These are phyloP conservation scores for Rosa rugosa DNA, from an alignment of 306 rosid genomes.

Conservation along the genomic window DNA sequence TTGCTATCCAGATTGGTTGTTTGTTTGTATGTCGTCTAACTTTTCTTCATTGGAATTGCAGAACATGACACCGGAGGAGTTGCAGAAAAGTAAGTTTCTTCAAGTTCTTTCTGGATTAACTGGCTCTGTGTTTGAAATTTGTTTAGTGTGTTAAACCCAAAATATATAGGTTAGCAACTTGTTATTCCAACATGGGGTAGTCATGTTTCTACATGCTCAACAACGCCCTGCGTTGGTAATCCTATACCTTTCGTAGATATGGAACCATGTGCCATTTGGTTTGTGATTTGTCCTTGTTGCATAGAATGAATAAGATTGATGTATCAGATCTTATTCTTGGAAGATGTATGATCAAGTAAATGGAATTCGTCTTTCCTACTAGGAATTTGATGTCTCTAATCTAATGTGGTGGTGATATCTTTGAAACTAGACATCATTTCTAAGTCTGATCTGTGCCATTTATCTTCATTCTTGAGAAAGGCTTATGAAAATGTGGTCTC, in stretches of 20 bases:
- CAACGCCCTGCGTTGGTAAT: neutral
- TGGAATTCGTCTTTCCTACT: conserved; percentile 12
- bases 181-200: neutral
- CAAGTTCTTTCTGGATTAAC: conserved; percentile 2
- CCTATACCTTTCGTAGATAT: neutral
- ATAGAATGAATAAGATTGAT: neutral
- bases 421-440: neutral
- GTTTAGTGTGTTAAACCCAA: conserved; percentile 4
- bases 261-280: neutral
- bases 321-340: neutral
- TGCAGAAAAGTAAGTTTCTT: conserved; percentile 68
- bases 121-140: conserved; percentile 7
- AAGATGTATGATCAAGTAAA: neutral
- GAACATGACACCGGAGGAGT: conserved; percentile 81
- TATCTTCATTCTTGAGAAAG: conserved; percentile 10
- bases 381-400: conserved; percentile 14
- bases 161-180: neutral
- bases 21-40: conserved; percentile 9
- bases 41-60: conserved; percentile 45
- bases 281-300: neutral
- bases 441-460: neutral
- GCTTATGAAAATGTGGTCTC: neutral
- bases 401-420: neutral
- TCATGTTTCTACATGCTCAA: neutral
- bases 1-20: neutral